Evolutionary conservation across 768 basidiomycete species (phyloP).

Genomic region (Tylopilus vinaceipallidus): DNA sequence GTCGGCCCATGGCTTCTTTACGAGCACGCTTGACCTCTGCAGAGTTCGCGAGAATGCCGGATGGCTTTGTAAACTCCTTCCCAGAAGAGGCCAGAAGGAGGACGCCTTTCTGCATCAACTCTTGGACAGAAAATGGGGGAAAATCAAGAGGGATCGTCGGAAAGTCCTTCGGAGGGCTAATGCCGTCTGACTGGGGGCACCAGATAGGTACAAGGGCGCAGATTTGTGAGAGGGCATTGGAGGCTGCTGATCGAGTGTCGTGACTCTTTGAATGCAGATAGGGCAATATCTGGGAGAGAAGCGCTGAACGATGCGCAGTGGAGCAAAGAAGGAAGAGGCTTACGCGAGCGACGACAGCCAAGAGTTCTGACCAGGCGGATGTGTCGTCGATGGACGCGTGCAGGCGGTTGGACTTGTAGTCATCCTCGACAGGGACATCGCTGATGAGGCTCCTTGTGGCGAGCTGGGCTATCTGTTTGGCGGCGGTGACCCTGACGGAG

Average conservation of each 20-base stretch:
- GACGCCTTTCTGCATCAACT: slow-evolving; percentile 71
- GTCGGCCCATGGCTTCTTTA: slow-evolving; percentile 83
- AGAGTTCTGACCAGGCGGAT: slow-evolving; percentile 85
- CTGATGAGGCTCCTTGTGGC: slow-evolving; percentile 82
- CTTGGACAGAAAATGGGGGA: slow-evolving; percentile 72
- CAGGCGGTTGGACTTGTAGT: slow-evolving; percentile 60
- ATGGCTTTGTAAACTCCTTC: slow-evolving; percentile 81
- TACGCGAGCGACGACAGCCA: slow-evolving; percentile 89
- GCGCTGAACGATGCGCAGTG: not conserved
- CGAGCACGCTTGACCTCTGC: slow-evolving; percentile 85
- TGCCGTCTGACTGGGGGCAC: slow-evolving; percentile 39
- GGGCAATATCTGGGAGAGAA: slow-evolving; percentile 76
- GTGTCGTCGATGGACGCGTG: slow-evolving; percentile 60
- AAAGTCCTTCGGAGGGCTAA: slow-evolving; percentile 27
- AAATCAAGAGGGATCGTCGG: slow-evolving; percentile 50
- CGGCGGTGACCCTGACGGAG: slow-evolving; percentile 91
- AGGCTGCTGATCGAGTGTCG: slow-evolving; percentile 89
- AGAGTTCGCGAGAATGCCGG: slow-evolving; percentile 67
- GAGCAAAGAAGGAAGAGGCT: slow-evolving; percentile 13
- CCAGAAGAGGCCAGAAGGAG: slow-evolving; percentile 90
- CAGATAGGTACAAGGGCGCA: slow-evolving; percentile 82
- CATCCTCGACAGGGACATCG: slow-evolving; percentile 79
- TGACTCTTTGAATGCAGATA: slow-evolving; percentile 88
- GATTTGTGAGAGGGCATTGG: slow-evolving; percentile 84
- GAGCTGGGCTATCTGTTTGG: slow-evolving; percentile 91